phyloP scores from a whole-genome alignment of 2,329 filamentous ascomycete genomes.

The Pestalotiopsis sp. region DNA sequence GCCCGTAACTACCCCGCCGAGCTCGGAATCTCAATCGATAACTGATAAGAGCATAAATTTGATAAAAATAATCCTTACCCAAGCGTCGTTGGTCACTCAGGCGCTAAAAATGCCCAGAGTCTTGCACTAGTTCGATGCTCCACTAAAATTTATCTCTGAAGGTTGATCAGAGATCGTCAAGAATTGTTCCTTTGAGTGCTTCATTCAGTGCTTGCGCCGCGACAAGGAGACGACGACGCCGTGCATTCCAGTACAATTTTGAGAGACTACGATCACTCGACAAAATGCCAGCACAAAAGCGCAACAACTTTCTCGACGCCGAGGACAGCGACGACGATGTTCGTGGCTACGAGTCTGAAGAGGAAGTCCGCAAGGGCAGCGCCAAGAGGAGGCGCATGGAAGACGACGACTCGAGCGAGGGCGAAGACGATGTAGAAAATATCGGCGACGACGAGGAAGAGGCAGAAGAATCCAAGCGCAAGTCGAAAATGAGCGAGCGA shows the following conservation, averaged over 20 bases:
- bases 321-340: constrained; percentile 63
- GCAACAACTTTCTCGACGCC: constrained; percentile 71
- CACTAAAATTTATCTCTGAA: constrained; percentile 9
- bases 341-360: constrained; percentile 68
- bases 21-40: constrained; percentile 14
- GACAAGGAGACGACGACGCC: background rate
- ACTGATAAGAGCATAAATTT: constrained; percentile 7
- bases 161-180: background rate
- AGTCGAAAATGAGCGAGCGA: constrained; percentile 15
- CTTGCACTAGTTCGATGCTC: background rate
- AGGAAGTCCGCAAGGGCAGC: constrained; percentile 67
- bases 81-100: background rate
- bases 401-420: constrained; percentile 26
- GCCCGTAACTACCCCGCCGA: constrained; percentile 10
- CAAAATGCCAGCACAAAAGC: constrained; percentile 68
- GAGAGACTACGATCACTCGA: background rate
- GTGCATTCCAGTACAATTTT: background rate
- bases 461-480: constrained; percentile 17
- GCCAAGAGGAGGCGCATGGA: constrained; percentile 53
- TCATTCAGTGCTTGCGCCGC: background rate
- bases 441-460: constrained; percentile 33
- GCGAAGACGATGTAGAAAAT: constrained; percentile 32
- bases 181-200: background rate
- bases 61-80: constrained; percentile 6
- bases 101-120: background rate